A percentile compares a stretch with the other conserved stretches of the same genome.
Evolutionary conservation across 352 stramenopile genomes (phyloP).

Genomic region (Aphanomyces cochlioides): DNA sequence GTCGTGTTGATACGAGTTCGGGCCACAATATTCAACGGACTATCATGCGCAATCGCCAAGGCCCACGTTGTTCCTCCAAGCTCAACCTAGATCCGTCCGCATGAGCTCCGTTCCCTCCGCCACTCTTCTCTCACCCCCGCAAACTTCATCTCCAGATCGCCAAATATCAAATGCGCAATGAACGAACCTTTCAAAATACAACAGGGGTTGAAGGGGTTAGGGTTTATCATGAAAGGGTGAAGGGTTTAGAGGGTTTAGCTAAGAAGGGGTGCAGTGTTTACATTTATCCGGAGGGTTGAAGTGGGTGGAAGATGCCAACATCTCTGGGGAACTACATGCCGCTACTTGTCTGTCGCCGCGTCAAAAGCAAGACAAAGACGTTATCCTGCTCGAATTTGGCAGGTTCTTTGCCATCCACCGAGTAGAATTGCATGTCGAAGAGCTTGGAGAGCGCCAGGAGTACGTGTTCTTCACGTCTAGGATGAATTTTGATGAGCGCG

Average conservation of each 20-base stretch:
- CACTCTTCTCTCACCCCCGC: background rate
- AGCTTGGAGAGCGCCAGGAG: conserved; percentile 38
- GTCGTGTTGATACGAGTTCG: conserved; percentile 81
- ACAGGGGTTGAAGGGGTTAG: too few species aligned
- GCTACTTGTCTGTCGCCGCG: background rate
- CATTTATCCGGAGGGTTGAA: too few species aligned
- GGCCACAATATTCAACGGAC: conserved; percentile 86
- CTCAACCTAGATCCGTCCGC: conserved; percentile 62
- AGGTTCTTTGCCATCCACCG: conserved; percentile 12
- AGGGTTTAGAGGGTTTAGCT: too few species aligned
- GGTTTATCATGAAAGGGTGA: too few species aligned
- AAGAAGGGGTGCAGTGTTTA: too few species aligned
- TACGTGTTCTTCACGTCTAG: conserved; percentile 43
- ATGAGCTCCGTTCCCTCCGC: too few species aligned
- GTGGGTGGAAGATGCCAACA: too few species aligned
- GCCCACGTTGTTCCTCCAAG: conserved; percentile 94
- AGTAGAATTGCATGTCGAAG: conserved; percentile 46
- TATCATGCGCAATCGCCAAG: conserved; percentile 85
- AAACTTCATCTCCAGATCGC: background rate
- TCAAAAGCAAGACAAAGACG: conserved; percentile 45
- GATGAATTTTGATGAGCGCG: background rate
- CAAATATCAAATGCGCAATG: too few species aligned
- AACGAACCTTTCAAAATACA: too few species aligned
- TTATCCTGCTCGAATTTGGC: conserved; percentile 38
- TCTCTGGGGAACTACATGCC: too few species aligned